These are phyloP conservation scores for Podosphaera xanthii DNA, from an alignment of 2,329 filamentous ascomycete genomes.

Conservation along the genomic window DNA sequence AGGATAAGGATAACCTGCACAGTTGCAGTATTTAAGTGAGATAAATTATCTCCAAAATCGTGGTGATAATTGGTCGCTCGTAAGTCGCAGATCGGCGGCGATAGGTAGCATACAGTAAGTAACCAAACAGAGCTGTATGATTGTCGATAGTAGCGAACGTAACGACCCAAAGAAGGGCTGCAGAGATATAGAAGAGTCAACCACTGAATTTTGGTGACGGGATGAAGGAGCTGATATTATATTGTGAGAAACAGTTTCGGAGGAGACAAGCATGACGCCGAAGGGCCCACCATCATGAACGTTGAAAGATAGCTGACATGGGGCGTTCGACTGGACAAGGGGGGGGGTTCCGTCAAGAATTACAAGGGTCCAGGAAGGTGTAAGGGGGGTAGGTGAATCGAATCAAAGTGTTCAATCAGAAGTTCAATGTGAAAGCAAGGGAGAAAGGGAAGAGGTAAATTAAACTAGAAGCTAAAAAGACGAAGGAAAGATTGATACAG, in stretches of 20 bases:
- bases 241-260: slow-evolving; percentile 5
- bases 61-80: background rate
- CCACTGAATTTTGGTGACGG: slow-evolving; percentile 1
- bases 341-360: background rate
- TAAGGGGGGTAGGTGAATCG: background rate
- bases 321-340: slow-evolving; percentile 2
- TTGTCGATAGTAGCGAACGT: slow-evolving; percentile 9
- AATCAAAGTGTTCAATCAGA: background rate
- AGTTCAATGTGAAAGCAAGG: background rate
- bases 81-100: background rate
- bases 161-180: slow-evolving; percentile 2
- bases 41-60: background rate
- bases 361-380: background rate
- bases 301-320: slow-evolving; percentile 6
- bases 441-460: background rate
- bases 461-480: background rate
- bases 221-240: slow-evolving; percentile 12
- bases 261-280: slow-evolving; percentile 6
- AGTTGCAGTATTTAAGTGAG: background rate
- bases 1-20: no score
- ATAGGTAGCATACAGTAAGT: background rate
- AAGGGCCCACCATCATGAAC: slow-evolving; percentile 7
- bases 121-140: background rate
- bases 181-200: background rate
- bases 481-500: background rate